These are phyloP conservation scores for Colletotrichum truncatum DNA, from an alignment of 2,329 filamentous ascomycete genomes.

Conservation along the genomic window DNA sequence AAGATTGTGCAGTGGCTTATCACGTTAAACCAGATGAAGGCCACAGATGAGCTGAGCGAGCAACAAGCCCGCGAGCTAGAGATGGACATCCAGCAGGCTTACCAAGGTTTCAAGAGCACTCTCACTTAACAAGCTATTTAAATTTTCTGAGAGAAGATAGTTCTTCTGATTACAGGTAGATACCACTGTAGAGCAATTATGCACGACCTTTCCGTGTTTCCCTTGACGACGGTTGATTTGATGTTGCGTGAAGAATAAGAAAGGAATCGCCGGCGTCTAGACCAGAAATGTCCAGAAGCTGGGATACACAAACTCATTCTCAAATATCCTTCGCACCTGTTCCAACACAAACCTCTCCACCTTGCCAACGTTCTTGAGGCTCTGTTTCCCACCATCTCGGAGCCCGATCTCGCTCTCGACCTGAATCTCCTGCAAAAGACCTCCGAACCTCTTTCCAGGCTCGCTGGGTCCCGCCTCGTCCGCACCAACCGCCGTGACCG, in stretches of 20 bases:
- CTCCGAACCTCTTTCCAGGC: constrained; percentile 63
- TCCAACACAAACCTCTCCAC: constrained; percentile 97
- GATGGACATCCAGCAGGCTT: constrained; percentile 93
- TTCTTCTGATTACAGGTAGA: not conserved
- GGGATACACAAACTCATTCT: constrained; percentile 98
- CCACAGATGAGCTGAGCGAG: constrained; percentile 87
- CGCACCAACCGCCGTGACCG: constrained; percentile 73
- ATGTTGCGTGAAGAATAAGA: not conserved
- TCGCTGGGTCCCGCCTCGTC: constrained; percentile 46
- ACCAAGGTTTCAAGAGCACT: constrained; percentile 90
- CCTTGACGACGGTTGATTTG: not conserved
- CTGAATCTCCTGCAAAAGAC: constrained; percentile 88
- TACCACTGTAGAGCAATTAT: constrained; percentile 6
- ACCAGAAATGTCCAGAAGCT: constrained; percentile 99
- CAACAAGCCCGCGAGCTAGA: constrained; percentile 89
- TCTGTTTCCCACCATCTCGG: constrained; percentile 90
- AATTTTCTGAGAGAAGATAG: not conserved
- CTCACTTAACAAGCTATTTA: constrained; percentile 59
- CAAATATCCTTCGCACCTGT: constrained; percentile 95
- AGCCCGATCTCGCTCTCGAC: constrained; percentile 98
- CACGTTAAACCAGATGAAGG: constrained; percentile 96
- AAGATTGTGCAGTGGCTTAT: constrained; percentile 99
- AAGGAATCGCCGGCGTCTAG: not conserved
- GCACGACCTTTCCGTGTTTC: not conserved
- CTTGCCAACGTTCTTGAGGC: constrained; percentile 97